A percentile compares a stretch with the other conserved stretches of the same genome.
Conservation (phyloP, 371 early-diverging fungal species). For the Mucor racemosus region DNA sequence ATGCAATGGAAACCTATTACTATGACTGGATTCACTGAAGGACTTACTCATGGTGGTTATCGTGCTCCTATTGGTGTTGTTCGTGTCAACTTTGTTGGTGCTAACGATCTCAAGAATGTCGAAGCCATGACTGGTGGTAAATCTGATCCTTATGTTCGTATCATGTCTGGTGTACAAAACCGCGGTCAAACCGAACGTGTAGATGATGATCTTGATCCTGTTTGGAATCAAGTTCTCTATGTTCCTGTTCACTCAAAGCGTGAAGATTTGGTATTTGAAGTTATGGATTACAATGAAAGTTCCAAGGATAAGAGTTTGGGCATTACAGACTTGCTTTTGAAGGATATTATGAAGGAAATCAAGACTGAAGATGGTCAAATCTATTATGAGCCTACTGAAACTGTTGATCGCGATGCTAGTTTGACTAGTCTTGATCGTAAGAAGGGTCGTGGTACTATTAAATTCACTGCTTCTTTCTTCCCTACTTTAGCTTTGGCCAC, state of each 20-base stretch:
- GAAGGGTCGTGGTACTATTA: conserved; percentile 66
- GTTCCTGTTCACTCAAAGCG: conserved; percentile 72
- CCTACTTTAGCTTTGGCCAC: conserved; percentile 69
- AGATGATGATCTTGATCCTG: conserved; percentile 76
- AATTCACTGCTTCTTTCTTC: conserved; percentile 71
- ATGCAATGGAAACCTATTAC: conserved; percentile 63
- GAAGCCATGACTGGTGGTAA: conserved; percentile 71
- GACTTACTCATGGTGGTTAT: conserved; percentile 45
- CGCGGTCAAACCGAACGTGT: conserved; percentile 72
- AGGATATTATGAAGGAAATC: conserved; percentile 45
- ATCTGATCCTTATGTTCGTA: conserved; percentile 85
- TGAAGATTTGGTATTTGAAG: conserved; percentile 75
- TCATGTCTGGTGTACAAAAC: conserved; percentile 65
- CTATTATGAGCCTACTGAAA: conserved; percentile 46
- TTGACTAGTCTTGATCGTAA: conserved; percentile 65
- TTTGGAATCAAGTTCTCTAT: conserved; percentile 81
- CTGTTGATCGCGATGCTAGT: conserved; percentile 51
- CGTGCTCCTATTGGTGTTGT: conserved; percentile 82
- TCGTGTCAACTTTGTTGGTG: conserved; percentile 77
- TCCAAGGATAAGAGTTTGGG: conserved; percentile 76
- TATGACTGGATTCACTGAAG: conserved; percentile 55
- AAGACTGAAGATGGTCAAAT: conserved; percentile 42
- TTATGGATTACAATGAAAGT: conserved; percentile 80
- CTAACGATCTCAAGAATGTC: conserved; percentile 75
- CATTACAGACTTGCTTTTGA: conserved; percentile 44